These are phyloP conservation scores for Diaporthe sp. DNA, from an alignment of 2,329 filamentous ascomycete genomes.

Conservation along the genomic window DNA sequence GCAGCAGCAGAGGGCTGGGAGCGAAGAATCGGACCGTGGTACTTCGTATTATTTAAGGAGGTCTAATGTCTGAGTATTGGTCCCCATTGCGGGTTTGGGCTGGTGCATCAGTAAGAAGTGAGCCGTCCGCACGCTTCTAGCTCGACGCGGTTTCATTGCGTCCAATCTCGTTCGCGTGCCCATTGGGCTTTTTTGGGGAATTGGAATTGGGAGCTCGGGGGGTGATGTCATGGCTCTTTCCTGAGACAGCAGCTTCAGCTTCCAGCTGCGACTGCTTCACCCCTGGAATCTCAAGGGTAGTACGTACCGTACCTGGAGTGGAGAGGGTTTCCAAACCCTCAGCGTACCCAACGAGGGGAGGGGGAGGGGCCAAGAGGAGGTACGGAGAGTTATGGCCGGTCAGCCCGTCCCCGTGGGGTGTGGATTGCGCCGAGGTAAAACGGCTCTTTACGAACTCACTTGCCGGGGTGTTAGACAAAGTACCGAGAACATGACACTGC, in stretches of 20 bases:
- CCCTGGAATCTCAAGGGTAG: background rate
- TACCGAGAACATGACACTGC: constrained; percentile 13
- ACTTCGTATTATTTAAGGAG: constrained; percentile 31
- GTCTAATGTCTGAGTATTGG: background rate
- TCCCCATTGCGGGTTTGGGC: constrained; percentile 7
- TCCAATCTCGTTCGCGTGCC: constrained; percentile 31
- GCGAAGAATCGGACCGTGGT: background rate
- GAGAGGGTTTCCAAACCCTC: background rate
- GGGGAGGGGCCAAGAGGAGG: too few species aligned
- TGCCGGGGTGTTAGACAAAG: constrained; percentile 8
- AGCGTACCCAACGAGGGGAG: accelerated
- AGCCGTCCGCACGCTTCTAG: constrained; percentile 2
- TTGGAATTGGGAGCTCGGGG: constrained; percentile 10
- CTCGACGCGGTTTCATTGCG: constrained; percentile 28
- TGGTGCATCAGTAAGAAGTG: constrained; percentile 6
- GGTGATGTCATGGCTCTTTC: constrained; percentile 28
- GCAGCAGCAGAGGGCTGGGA: background rate
- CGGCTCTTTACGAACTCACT: constrained; percentile 10
- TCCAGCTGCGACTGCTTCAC: background rate
- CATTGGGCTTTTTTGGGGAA: background rate
- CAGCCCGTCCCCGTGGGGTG: constrained; percentile 20
- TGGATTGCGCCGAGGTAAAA: constrained; percentile 28
- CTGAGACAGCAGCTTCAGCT: constrained; percentile 15
- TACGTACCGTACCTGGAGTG: background rate
- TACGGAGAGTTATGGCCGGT: background rate